Percentiles rank a stretch among this genome's conserved stretches.
Conservation (phyloP, 768 basidiomycete genomes). For the Boletales sp. region DNA sequence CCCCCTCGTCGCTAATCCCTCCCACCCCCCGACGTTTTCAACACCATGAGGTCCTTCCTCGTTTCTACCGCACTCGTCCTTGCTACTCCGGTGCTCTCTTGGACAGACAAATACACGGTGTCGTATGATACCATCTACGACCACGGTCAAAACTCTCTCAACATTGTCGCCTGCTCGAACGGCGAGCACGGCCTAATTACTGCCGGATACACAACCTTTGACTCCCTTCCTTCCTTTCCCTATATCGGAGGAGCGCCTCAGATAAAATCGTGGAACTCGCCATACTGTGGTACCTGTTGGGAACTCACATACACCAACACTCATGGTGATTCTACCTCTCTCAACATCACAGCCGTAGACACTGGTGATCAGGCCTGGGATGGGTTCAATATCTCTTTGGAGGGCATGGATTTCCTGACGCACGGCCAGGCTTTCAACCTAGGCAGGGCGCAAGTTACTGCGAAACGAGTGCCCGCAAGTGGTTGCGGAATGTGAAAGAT, state of each 20-base stretch:
- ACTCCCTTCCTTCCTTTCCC: constrained; percentile 54
- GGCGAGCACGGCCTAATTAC: constrained; percentile 50
- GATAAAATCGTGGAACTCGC: constrained; percentile 49
- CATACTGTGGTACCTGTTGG: constrained; percentile 61
- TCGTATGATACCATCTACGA: constrained; percentile 53
- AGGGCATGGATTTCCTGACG: constrained; percentile 37
- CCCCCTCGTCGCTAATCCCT: background rate
- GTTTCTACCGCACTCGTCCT: constrained; percentile 6
- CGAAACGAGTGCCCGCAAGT: constrained; percentile 11
- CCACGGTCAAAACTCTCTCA: constrained; percentile 35
- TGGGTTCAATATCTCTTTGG: constrained; percentile 36
- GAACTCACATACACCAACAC: constrained; percentile 41
- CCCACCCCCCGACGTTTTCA: background rate
- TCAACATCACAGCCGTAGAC: constrained; percentile 54
- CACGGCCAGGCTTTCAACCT: constrained; percentile 20
- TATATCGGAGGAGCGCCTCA: constrained; percentile 54
- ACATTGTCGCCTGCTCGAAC: constrained; percentile 47
- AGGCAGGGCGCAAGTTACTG: constrained; percentile 25
- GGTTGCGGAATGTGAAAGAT: constrained; percentile 11
- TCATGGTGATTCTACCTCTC: constrained; percentile 29
- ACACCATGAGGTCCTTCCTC: constrained; percentile 8
- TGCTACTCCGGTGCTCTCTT: background rate
- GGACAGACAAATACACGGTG: constrained; percentile 19
- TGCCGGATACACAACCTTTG: constrained; percentile 45
- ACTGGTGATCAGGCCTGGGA: constrained; percentile 26